Percentiles rank a stretch among this genome's conserved stretches.
Conservation (phyloP, 768 basidiomycete species). For the Tremella mesenterica region DNA sequence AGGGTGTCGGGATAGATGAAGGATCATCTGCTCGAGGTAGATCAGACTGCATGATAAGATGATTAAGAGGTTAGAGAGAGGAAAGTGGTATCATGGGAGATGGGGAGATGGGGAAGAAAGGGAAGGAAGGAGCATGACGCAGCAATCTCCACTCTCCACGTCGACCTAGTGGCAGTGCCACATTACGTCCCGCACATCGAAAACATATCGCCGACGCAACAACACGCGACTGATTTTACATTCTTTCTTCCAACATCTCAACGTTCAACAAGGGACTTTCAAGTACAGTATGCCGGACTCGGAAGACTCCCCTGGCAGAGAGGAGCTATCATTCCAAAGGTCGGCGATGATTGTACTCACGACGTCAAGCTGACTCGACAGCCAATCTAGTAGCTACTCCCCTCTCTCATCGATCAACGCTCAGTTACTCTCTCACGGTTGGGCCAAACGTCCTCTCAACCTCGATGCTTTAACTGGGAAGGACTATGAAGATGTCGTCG, state of each 20-base stretch:
- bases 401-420: conserved; percentile 27
- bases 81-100: neutral
- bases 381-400: neutral
- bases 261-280: no score
- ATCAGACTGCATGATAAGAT: neutral
- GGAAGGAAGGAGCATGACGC: neutral
- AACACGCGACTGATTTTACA: neutral
- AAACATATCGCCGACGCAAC: neutral
- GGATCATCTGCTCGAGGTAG: neutral
- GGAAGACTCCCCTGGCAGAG: no score
- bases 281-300: no score
- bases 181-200: no score
- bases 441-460: conserved; percentile 26
- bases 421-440: conserved; percentile 31
- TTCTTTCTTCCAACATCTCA: neutral
- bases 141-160: neutral
- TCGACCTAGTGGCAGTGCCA: neutral
- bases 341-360: no score
- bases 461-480: conserved; percentile 15
- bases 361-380: neutral
- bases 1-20: conserved; percentile 4
- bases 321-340: neutral
- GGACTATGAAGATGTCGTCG: conserved; percentile 24
- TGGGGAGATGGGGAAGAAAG: neutral
- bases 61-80: neutral